Conservation (phyloP, 257 asterid species). For the Solanum okadae region DNA sequence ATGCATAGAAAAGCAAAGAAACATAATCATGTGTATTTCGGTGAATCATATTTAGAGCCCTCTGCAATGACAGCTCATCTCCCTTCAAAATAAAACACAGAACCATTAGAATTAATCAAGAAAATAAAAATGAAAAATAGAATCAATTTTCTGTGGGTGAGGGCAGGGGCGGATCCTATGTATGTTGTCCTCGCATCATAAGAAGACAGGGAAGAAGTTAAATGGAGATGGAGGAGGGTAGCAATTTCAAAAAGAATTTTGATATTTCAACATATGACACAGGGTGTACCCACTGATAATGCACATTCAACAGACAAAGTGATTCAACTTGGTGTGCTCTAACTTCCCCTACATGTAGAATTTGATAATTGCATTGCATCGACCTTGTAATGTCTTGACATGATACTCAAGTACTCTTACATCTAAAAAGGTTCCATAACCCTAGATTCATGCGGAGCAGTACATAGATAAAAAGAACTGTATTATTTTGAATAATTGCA, state of each 20-base stretch:
- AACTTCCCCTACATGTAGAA: not conserved
- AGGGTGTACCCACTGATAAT: not conserved
- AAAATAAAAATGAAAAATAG: not conserved
- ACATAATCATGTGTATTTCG: constrained; percentile 54
- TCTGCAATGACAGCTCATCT: constrained; percentile 65
- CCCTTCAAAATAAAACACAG: constrained; percentile 45
- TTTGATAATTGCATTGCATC: not conserved
- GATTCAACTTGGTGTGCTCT: not conserved
- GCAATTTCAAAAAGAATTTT: not conserved
- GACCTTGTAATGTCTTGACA: not conserved
- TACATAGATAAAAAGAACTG: not conserved
- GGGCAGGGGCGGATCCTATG: not conserved
- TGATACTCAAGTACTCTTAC: not conserved
- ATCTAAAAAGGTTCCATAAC: not conserved
- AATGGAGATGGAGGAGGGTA: not conserved
- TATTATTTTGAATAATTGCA: not conserved
- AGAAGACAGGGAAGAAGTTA: not conserved
- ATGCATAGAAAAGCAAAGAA: constrained; percentile 83
- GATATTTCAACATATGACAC: not conserved
- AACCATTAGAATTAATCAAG: constrained; percentile 5
- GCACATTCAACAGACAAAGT: not conserved
- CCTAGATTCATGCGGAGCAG: not conserved
- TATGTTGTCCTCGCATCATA: not conserved
- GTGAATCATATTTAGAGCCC: constrained; percentile 65
- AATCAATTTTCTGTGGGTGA: not conserved